These are phyloP conservation scores for Colletotrichum lupini DNA, from an alignment of 2,329 filamentous ascomycete genomes.

Conservation along the genomic window DNA sequence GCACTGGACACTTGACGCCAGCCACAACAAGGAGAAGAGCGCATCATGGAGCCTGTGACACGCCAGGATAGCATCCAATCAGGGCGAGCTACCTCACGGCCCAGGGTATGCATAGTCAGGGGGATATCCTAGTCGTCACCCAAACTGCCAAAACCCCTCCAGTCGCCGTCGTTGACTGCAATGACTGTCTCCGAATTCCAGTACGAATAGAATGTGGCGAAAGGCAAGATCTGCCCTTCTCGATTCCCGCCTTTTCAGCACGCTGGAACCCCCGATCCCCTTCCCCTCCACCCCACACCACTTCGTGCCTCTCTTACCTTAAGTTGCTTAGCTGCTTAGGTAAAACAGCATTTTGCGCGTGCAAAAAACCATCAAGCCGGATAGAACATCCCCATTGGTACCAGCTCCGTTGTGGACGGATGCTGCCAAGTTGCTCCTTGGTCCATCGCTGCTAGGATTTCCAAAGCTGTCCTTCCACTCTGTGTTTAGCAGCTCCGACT, in stretches of 20 bases:
- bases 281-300: not conserved
- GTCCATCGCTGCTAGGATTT: not conserved
- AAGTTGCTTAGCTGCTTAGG: too few species aligned
- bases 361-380: not conserved
- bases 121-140: not conserved
- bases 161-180: not conserved
- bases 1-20: not conserved
- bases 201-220: not conserved
- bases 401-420: not conserved
- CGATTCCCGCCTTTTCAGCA: not conserved
- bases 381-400: slow-evolving; percentile 1
- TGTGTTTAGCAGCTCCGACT: too few species aligned
- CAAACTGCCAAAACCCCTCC: not conserved
- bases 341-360: too few species aligned
- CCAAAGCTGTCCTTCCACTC: not conserved
- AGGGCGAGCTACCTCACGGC: too few species aligned
- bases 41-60: too few species aligned
- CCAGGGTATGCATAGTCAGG: not conserved
- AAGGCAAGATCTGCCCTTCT: not conserved
- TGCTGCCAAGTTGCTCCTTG: not conserved
- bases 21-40: not conserved
- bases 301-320: too few species aligned
- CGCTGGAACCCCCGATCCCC: not conserved
- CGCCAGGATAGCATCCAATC: too few species aligned
- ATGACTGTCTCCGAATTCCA: not conserved